Evolutionary conservation across 768 basidiomycete genomes (phyloP).

Genomic region (Pleurotus sapidus): DNA sequence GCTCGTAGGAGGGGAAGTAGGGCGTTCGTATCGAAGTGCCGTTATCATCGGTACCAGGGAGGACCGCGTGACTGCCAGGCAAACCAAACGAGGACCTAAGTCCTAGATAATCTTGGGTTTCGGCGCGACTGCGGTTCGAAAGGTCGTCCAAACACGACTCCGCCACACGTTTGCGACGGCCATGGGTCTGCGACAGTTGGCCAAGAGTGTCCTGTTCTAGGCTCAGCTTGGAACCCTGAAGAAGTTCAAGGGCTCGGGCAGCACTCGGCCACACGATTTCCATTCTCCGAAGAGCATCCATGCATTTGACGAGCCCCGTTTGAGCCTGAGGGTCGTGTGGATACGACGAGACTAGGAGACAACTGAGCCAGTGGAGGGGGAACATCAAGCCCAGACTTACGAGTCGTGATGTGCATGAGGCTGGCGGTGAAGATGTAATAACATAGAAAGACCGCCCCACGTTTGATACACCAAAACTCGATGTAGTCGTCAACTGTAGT

Average conservation of each 20-base stretch:
- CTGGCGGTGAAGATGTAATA: conserved; percentile 81
- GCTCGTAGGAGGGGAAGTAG: conserved; percentile 34
- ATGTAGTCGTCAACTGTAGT: conserved; percentile 52
- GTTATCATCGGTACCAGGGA: background rate
- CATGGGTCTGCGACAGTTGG: conserved; percentile 19
- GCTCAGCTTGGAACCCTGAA: conserved; percentile 58
- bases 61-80: background rate
- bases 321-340: conserved; percentile 69
- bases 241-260: conserved; percentile 67
- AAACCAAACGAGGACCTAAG: conserved; percentile 13
- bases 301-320: conserved; percentile 61
- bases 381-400: conserved; percentile 42
- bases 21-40: conserved; percentile 15
- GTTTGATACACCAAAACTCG: conserved; percentile 58
- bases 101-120: conserved; percentile 13
- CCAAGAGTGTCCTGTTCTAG: conserved; percentile 19
- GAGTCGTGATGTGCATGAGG: conserved; percentile 73
- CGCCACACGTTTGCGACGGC: conserved; percentile 58
- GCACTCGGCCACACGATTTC: conserved; percentile 75
- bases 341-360: conserved; percentile 51
- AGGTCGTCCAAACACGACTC: conserved; percentile 44
- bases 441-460: conserved; percentile 66
- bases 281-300: conserved; percentile 65
- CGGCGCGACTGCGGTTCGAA: conserved; percentile 5
- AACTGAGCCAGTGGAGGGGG: too few relatives aligned